phyloP scores from a whole-genome alignment of 257 asterid species.

The Prunella vulgaris region DNA sequence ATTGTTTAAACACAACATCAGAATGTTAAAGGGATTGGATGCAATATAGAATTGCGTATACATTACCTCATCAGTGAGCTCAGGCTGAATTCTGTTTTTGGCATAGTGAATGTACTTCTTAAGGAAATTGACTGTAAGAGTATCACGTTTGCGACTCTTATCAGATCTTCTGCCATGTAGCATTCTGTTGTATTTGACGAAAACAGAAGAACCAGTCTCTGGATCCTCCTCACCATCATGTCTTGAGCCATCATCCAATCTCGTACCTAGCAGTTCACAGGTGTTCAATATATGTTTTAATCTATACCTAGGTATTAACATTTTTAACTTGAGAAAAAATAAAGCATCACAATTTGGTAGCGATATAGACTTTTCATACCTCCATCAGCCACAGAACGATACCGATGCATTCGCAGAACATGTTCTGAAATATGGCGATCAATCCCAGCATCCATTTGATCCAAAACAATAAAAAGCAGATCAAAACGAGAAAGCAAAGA shows the following conservation, averaged over 20 bases:
- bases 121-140: slow-evolving; percentile 78
- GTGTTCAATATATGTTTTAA: background rate
- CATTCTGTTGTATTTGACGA: slow-evolving; percentile 77
- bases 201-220: slow-evolving; percentile 65
- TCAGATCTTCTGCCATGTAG: slow-evolving; percentile 66
- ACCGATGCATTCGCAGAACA: slow-evolving; percentile 85
- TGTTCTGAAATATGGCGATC: slow-evolving; percentile 92
- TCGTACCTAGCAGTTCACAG: slow-evolving; percentile 39
- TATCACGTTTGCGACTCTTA: slow-evolving; percentile 58
- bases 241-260: slow-evolving; percentile 44
- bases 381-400: slow-evolving; percentile 66
- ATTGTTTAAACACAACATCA: slow-evolving; percentile 21
- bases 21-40: background rate
- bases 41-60: background rate
- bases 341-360: slow-evolving; percentile 2
- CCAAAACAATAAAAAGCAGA: slow-evolving; percentile 88
- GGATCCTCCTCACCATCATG: slow-evolving; percentile 60
- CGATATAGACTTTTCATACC: slow-evolving; percentile 35
- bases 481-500: slow-evolving; percentile 98
- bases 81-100: slow-evolving; percentile 84
- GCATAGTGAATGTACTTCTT: slow-evolving; percentile 91
- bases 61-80: slow-evolving; percentile 90
- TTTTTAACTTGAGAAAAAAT: slow-evolving; percentile 14
- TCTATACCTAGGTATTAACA: background rate
- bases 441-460: slow-evolving; percentile 96